phyloP scores from a whole-genome alignment of 2,329 filamentous ascomycete genomes.

The Alternaria sp. region DNA sequence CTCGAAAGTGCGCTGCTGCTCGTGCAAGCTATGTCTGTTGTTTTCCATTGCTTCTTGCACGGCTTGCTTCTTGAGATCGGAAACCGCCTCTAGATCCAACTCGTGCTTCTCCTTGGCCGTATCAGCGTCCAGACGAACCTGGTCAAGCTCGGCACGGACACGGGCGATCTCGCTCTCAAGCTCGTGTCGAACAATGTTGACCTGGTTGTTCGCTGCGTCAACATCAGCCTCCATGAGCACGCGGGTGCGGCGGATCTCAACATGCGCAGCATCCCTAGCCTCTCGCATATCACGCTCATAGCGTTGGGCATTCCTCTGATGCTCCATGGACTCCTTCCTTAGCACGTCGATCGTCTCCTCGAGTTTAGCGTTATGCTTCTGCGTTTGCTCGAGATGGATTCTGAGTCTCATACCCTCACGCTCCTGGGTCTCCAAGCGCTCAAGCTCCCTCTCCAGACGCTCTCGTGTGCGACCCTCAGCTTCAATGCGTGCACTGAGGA shows the following conservation, averaged over 20 bases:
- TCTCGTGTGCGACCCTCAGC: slow-evolving; percentile 55
- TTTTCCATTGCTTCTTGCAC: slow-evolving; percentile 63
- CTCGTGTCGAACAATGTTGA: slow-evolving; percentile 82
- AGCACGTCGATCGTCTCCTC: slow-evolving; percentile 63
- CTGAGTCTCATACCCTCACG: slow-evolving; percentile 80
- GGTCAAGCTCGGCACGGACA: slow-evolving; percentile 78
- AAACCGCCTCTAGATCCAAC: slow-evolving; percentile 82
- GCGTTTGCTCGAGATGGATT: slow-evolving; percentile 71
- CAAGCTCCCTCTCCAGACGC: slow-evolving; percentile 57
- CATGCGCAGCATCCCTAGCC: slow-evolving; percentile 78
- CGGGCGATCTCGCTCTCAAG: slow-evolving; percentile 80
- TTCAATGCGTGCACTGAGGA: slow-evolving; percentile 62
- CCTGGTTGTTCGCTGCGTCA: slow-evolving; percentile 82
- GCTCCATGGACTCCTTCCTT: slow-evolving; percentile 72
- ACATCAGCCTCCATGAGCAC: slow-evolving; percentile 82
- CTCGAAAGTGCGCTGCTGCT: slow-evolving; percentile 57
- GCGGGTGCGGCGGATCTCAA: slow-evolving; percentile 82
- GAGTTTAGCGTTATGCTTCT: slow-evolving; percentile 70
- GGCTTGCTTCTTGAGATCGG: slow-evolving; percentile 70
- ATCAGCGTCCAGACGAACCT: slow-evolving; percentile 79
- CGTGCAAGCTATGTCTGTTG: slow-evolving; percentile 63
- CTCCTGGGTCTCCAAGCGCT: slow-evolving; percentile 64
- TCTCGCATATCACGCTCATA: slow-evolving; percentile 86
- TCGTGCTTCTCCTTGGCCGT: slow-evolving; percentile 82
- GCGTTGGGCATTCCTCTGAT: slow-evolving; percentile 72